Conservation (phyloP, 2,329 filamentous ascomycete genomes). For the Sordariomycetes sp. region DNA sequence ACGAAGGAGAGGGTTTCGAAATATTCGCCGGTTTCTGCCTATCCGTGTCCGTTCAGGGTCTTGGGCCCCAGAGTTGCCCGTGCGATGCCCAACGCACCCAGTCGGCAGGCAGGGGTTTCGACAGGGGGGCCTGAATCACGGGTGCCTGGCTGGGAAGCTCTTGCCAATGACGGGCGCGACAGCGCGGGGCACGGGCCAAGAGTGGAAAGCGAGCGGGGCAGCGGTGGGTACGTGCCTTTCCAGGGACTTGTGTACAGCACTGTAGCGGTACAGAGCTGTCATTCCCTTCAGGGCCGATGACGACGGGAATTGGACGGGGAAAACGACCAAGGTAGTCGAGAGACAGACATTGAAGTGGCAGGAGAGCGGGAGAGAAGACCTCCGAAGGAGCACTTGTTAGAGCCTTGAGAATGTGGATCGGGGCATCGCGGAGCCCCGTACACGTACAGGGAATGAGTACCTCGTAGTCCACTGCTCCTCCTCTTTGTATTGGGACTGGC, state of each 20-base stretch:
- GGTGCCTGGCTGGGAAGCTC: neutral
- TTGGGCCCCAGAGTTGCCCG: neutral
- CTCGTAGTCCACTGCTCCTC: no score
- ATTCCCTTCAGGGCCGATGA: neutral
- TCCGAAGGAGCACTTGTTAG: no score
- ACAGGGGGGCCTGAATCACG: neutral
- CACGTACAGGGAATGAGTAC: no score
- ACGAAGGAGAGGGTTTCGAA: neutral
- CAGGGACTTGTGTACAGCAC: neutral
- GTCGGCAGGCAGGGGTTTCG: constrained; percentile 2
- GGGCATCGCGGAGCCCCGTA: no score
- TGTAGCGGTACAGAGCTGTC: neutral
- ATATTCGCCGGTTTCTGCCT: neutral
- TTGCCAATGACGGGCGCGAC: constrained; percentile 4
- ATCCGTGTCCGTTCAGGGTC: neutral
- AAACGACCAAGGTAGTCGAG: no score
- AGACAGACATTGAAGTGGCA: no score
- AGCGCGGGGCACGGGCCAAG: constrained; percentile 4
- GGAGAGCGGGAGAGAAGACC: no score
- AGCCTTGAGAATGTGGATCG: no score
- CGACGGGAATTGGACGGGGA: neutral
- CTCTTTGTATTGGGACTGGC: no score
- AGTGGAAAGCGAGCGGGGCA: constrained; percentile 5
- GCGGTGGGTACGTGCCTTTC: neutral
- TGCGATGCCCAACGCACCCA: neutral